These are phyloP conservation scores for Schizopora paradoxa DNA, from an alignment of 1,284 basidiomycete species.

Conservation along the genomic window DNA sequence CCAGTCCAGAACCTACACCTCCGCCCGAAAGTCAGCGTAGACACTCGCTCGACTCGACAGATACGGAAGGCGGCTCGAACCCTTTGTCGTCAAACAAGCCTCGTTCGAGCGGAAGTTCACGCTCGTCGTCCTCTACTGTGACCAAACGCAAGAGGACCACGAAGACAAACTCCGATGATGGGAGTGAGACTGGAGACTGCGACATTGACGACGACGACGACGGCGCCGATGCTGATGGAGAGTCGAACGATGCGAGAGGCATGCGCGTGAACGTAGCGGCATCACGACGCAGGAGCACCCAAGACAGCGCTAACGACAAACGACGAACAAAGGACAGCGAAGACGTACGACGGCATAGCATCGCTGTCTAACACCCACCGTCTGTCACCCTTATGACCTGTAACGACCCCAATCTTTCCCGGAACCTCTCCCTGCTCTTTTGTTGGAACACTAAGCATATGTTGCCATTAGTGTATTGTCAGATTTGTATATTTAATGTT, in stretches of 20 bases:
- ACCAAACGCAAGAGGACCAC: constrained; percentile 15
- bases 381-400: background rate
- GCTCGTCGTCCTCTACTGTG: constrained; percentile 20
- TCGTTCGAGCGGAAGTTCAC: constrained; percentile 19
- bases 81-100: constrained; percentile 19
- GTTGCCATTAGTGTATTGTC: no score
- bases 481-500: no score
- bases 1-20: constrained; percentile 6
- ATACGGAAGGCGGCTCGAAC: background rate
- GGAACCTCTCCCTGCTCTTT: no score
- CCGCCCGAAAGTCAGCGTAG: background rate
- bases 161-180: constrained; percentile 19
- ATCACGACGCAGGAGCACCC: constrained; percentile 24
- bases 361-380: constrained; percentile 29
- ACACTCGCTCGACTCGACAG: constrained; percentile 5
- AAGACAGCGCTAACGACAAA: constrained; percentile 24
- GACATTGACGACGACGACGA: constrained; percentile 49
- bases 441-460: no score
- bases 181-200: constrained; percentile 26
- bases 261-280: constrained; percentile 53
- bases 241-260: constrained; percentile 39
- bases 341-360: constrained; percentile 34
- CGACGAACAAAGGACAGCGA: constrained; percentile 39
- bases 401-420: no score
- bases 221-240: constrained; percentile 61